A percentile compares a stretch with the other conserved stretches of the same genome.
phyloP scores from a whole-genome alignment of 2,329 filamentous ascomycete species.

The Paraphoma sp. region DNA sequence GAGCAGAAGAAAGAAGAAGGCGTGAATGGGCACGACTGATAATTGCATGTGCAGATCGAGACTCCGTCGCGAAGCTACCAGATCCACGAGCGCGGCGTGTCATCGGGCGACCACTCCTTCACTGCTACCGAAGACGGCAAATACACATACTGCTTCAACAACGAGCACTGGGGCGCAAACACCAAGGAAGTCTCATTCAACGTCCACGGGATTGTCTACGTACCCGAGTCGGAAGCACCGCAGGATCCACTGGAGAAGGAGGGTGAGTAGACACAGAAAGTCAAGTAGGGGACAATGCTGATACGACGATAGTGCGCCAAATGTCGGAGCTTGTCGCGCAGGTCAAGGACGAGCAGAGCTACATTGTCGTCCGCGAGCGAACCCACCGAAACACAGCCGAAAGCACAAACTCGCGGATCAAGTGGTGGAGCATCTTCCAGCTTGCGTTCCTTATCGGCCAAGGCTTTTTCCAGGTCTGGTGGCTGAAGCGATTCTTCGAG shows the following conservation, averaged over 20 bases:
- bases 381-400: constrained; percentile 98
- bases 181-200: constrained; percentile 99
- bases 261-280: constrained; percentile 61
- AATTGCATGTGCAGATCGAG: constrained; percentile 65
- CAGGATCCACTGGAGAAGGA: constrained; percentile 90
- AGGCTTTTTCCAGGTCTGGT: constrained; percentile 99
- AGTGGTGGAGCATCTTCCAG: constrained; percentile 99
- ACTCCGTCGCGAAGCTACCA: constrained; percentile 79
- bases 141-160: constrained; percentile 98
- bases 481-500: constrained; percentile 98
- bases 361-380: constrained; percentile 93
- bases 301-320: constrained; percentile 68
- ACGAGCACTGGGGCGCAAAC: constrained; percentile 95
- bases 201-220: constrained; percentile 97
- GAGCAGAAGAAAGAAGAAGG: background rate
- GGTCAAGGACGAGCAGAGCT: constrained; percentile 97
- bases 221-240: constrained; percentile 83
- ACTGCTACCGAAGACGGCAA: constrained; percentile 84
- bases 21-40: constrained; percentile 8
- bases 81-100: constrained; percentile 79
- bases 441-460: constrained; percentile 86
- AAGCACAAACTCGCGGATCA: constrained; percentile 95
- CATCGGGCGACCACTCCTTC: constrained; percentile 93
- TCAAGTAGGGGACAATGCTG: background rate
- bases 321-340: constrained; percentile 86